A percentile compares a stretch with the other conserved stretches of the same genome.
phyloP scores from a whole-genome alignment of 2,329 filamentous ascomycete genomes.

The Zasmidium citrigriseum region DNA sequence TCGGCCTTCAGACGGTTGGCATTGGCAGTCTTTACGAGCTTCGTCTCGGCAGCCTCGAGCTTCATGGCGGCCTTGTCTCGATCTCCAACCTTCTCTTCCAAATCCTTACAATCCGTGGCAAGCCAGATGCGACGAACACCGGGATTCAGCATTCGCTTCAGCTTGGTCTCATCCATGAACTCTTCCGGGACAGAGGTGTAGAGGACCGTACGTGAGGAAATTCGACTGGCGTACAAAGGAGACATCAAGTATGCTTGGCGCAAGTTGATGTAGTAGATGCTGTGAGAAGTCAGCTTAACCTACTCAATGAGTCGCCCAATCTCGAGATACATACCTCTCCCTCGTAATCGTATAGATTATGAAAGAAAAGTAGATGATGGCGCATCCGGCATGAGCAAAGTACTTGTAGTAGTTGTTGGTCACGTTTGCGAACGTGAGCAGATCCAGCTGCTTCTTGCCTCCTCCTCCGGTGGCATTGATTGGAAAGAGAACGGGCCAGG shows the following conservation, averaged over 20 bases:
- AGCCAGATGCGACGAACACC: conserved; percentile 85
- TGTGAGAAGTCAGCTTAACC: neutral
- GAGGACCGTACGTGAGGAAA: conserved; percentile 87
- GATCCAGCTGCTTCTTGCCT: conserved; percentile 66
- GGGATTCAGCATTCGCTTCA: conserved; percentile 78
- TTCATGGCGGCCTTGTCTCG: conserved; percentile 78
- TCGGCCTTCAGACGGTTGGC: conserved; percentile 66
- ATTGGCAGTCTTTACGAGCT: conserved; percentile 79
- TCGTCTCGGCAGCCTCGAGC: conserved; percentile 83
- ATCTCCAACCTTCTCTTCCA: conserved; percentile 79
- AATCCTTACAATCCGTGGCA: conserved; percentile 70
- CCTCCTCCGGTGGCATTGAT: conserved; percentile 82
- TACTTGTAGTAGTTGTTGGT: conserved; percentile 59
- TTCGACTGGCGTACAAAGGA: conserved; percentile 77
- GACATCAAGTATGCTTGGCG: conserved; percentile 90
- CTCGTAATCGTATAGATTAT: conserved; percentile 85
- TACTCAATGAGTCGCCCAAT: neutral
- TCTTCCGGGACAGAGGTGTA: conserved; percentile 80
- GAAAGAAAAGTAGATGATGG: conserved; percentile 83
- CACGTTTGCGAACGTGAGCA: conserved; percentile 79
- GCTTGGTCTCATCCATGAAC: conserved; percentile 74
- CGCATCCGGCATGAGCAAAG: conserved; percentile 79
- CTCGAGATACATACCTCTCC: conserved; percentile 53
- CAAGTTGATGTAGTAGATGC: conserved; percentile 88
- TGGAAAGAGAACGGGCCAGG: conserved; percentile 86